Percentiles rank a stretch among this genome's conserved stretches.
These are phyloP conservation scores for Bipolaris bicolor DNA, from an alignment of 2,329 filamentous ascomycete genomes.

Conservation along the genomic window DNA sequence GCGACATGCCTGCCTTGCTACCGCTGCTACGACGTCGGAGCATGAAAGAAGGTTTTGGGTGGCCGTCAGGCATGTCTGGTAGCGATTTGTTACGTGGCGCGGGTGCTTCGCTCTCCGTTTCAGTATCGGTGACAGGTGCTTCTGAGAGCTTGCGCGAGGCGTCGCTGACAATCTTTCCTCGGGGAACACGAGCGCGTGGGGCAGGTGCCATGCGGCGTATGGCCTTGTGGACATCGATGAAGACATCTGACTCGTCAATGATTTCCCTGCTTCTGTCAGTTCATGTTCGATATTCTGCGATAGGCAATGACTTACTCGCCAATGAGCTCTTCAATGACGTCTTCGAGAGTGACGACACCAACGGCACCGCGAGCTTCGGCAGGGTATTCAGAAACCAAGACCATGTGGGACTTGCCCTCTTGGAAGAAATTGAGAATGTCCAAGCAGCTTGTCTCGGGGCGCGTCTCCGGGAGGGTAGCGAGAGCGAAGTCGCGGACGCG, in stretches of 20 bases:
- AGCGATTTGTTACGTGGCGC: conserved; percentile 39
- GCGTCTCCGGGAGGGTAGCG: conserved; percentile 92
- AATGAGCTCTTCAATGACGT: conserved; percentile 98
- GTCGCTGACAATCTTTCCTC: conserved; percentile 60
- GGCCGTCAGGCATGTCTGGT: conserved; percentile 33
- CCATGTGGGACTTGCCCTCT: conserved; percentile 99
- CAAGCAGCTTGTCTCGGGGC: conserved; percentile 92
- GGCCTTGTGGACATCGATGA: conserved; percentile 97
- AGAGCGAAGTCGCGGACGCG: conserved; percentile 88
- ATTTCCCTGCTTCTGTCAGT: conserved; percentile 72
- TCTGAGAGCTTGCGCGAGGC: conserved; percentile 32
- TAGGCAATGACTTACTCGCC: conserved; percentile 75
- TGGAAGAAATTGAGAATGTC: conserved; percentile 99
- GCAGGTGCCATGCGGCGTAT: conserved; percentile 88
- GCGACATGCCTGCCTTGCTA: conserved; percentile 40
- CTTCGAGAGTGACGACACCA: conserved; percentile 93
- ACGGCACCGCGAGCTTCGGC: conserved; percentile 90
- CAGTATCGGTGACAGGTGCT: conserved; percentile 25
- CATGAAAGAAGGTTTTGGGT: conserved; percentile 50
- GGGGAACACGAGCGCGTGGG: conserved; percentile 74
- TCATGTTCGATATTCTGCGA: background rate
- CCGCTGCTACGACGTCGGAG: conserved; percentile 55
- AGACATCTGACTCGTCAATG: conserved; percentile 98
- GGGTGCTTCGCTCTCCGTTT: conserved; percentile 27
- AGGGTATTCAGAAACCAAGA: conserved; percentile 87